A percentile compares a stretch with the other conserved stretches of the same genome.
These are phyloP conservation scores for Citrullus amarus DNA, from an alignment of 306 rosid genomes.

Conservation along the genomic window DNA sequence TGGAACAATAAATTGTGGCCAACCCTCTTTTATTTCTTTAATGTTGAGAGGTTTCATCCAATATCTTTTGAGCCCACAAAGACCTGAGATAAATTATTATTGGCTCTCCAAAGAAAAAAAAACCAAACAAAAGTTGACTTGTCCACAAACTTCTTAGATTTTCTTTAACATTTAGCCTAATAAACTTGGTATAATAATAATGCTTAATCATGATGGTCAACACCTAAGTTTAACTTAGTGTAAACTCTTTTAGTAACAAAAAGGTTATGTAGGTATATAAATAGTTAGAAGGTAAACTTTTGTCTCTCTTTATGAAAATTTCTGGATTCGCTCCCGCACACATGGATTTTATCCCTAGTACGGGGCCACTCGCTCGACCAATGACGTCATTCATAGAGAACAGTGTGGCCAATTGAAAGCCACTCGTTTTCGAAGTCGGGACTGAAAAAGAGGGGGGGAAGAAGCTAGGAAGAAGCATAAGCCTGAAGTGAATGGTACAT, in stretches of 20 bases:
- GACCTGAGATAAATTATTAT: neutral
- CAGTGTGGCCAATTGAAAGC: neutral
- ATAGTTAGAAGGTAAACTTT: too few relatives aligned
- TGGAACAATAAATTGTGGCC: slow-evolving; percentile 6
- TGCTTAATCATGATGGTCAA: neutral
- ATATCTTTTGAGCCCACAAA: slow-evolving; percentile 5
- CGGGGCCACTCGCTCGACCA: neutral
- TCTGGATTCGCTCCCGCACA: neutral
- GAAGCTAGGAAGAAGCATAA: neutral
- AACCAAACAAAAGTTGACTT: neutral
- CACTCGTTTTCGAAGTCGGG: neutral
- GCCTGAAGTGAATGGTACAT: slow-evolving; percentile 2
- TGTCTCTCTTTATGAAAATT: neutral
- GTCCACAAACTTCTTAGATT: neutral
- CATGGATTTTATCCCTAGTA: neutral
- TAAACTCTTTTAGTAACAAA: too few relatives aligned
- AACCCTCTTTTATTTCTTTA: slow-evolving; percentile 5
- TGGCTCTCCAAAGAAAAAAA: neutral
- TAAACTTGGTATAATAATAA: neutral
- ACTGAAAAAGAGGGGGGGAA: neutral
- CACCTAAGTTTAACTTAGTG: too few relatives aligned
- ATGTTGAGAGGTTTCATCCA: neutral
- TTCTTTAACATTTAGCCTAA: neutral
- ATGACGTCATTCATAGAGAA: neutral
- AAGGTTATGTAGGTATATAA: too few relatives aligned